Base-by-base conservation (phyloP, 2,329 filamentous ascomycete genomes). In the Fonsecaea monophora region DNA sequence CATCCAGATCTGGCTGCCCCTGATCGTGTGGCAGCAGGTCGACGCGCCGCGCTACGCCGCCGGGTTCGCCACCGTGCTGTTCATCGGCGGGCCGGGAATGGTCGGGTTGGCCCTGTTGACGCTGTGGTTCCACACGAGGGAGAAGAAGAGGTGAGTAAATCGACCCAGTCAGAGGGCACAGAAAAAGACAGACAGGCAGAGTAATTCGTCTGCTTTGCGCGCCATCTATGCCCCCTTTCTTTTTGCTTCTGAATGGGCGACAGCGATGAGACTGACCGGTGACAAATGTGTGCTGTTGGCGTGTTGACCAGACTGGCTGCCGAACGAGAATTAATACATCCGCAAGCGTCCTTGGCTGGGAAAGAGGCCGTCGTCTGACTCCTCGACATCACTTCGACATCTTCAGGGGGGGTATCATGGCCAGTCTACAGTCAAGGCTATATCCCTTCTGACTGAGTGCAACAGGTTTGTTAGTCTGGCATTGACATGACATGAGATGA, bases 1-100 rank as follows among this genome's bases (percentile, higher is more conserved):
- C 0, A 76, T 91, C 50, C 87, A 90, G 72, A 86, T 87, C 0
- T 91, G 89, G 88, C 75, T 91, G 42, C 89, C 89, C 5, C 81
- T 66, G 30, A 32, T 66, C 38, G 55, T 63, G 30, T 90, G 87
- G 88, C 84, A 87, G 76, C 85, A 88, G 72, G 81, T 87, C 0
- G 86, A 89, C 64, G 85, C 83, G 0, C 87, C 88, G 0, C 70
- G 78, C 50, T 90, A 89, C 37, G 73, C 68, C 0, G 89, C 89
- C 71, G 88, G 87, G 0, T 89, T 66, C 48, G 42, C 50, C 21
- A 61, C 63, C n/a, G 42, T 48, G n/a, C 10, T 48, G 42, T 48
- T 48, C n/a, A 48, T 48, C 42, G 30, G 61, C 37, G 38, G 42
- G 4, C 42, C 42, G 42, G 42, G 4, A 5, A 48, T 48, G 42